Evolutionary conservation across 352 stramenopile species (phyloP).

Genomic region (Aphanomyces euteiches): DNA sequence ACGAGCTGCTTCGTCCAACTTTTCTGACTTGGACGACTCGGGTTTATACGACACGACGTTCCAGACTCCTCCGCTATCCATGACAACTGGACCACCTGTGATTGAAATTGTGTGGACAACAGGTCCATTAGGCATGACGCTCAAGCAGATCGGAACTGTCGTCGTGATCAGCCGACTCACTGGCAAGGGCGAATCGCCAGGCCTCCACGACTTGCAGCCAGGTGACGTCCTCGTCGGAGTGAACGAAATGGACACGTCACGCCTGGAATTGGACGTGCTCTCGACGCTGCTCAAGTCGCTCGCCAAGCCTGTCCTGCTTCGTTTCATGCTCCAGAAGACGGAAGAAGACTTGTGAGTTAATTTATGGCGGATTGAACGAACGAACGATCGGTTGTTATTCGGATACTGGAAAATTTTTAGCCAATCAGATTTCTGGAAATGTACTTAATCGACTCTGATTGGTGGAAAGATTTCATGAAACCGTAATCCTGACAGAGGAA

Average conservation of each 20-base stretch:
- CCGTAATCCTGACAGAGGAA: not conserved
- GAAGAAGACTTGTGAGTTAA: slow-evolving; percentile 25
- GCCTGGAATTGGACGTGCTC: not conserved
- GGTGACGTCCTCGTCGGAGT: slow-evolving; percentile 24
- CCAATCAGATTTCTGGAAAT: not conserved
- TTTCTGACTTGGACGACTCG: slow-evolving; percentile 22
- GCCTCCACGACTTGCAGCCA: slow-evolving; percentile 4
- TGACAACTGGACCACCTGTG: not conserved
- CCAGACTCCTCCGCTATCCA: slow-evolving; percentile 3
- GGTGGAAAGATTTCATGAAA: not conserved
- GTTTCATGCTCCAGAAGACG: slow-evolving; percentile 22
- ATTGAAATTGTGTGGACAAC: slow-evolving; percentile 24
- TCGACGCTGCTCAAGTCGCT: slow-evolving; percentile 23
- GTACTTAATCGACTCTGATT: not conserved
- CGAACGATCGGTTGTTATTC: not conserved
- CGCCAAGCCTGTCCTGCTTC: slow-evolving; percentile 16
- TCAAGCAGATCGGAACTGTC: not conserved
- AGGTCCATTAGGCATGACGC: slow-evolving; percentile 22
- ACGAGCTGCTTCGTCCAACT: not conserved
- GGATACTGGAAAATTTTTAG: no score
- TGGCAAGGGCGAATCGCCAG: slow-evolving; percentile 19
- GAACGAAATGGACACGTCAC: slow-evolving; percentile 18
- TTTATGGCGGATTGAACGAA: slow-evolving; percentile 1
- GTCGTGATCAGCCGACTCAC: slow-evolving; percentile 26
- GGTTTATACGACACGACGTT: slow-evolving; percentile 6